phyloP scores from a whole-genome alignment of 1,284 basidiomycete species.

The Kwoniella shivajii region DNA sequence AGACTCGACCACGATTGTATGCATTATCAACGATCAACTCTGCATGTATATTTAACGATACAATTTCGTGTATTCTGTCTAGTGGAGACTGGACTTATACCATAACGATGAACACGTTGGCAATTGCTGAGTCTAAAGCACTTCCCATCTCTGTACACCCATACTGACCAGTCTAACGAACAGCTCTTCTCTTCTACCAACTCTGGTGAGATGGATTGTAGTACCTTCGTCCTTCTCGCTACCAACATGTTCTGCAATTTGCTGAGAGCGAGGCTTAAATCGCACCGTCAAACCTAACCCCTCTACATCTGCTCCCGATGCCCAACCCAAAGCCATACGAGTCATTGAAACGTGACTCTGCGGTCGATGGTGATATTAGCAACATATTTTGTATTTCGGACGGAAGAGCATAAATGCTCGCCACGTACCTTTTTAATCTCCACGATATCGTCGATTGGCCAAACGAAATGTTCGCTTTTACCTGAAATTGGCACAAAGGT shows the following conservation, averaged over 20 bases:
- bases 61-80: too few relatives aligned
- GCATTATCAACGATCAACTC: too few relatives aligned
- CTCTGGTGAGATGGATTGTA: conserved; percentile 49
- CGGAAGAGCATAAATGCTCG: not conserved
- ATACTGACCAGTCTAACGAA: conserved; percentile 54
- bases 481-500: conserved; percentile 45
- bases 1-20: too few relatives aligned
- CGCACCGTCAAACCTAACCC: conserved; percentile 49
- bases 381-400: too few relatives aligned
- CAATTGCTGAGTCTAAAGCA: conserved; percentile 33
- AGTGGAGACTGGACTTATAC: not conserved
- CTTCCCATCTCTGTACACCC: conserved; percentile 54
- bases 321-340: conserved; percentile 54
- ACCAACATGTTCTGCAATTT: conserved; percentile 25
- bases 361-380: not conserved
- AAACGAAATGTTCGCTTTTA: conserved; percentile 35
- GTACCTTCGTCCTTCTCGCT: conserved; percentile 33
- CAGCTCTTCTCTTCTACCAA: conserved; percentile 54
- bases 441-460: conserved; percentile 52
- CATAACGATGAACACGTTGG: not conserved
- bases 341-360: conserved; percentile 50
- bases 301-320: conserved; percentile 52
- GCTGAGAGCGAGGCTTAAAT: conserved; percentile 38
- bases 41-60: too few relatives aligned
- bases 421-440: conserved; percentile 54